Base-by-base conservation (phyloP, 106 monocot genomes). In the Ottelia alismoides region DNA sequence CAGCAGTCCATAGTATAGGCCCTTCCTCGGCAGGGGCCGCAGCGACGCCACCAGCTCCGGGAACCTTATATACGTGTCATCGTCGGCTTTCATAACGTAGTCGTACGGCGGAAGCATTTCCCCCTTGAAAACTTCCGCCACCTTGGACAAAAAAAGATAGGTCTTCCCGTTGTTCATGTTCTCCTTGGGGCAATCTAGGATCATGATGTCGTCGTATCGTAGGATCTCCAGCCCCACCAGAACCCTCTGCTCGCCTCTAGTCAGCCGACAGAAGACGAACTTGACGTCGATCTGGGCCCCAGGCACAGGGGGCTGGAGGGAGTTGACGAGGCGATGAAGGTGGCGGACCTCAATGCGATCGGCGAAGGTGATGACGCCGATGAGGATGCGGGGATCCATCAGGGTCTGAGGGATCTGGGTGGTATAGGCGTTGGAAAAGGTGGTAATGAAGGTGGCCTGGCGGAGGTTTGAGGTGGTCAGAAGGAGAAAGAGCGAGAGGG, bases 1-100 rank as follows among this genome's bases (percentile, higher is more conserved):
- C n/a, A n/a, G n/a, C n/a, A n/a, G n/a, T n/a, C n/a, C 50, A 21
- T 25, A 51, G 22, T 51, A 51, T 21, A 51, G 50, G 50, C 25
- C 50, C 50, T 51, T 25, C 50, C 22, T 9, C 2, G 22, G 50
- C 50, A 11, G 22, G 23, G 11, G 50, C 50, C 50, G 50, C 20
- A 51, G 50, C 23, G 50, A 51, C 50, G 22, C 50, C 50, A 51
- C 50, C 22, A 51, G 50, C 50, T 51, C 22, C 22, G 50, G 22
- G 50, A 51, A 51, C 22, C 20, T 2, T 9, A 51, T 9, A 25
- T 51, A 51, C 23, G 50, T 51, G 50, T n/a, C n/a, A n/a, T n/a
- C n/a, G n/a, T n/a, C n/a, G n/a, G n/a, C n/a, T n/a, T n/a, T n/a
- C n/a, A n/a, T 51, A 20, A 47, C 46, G 46, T n/a, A 47, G 46